Percentiles rank a stretch among this genome's conserved stretches.
These are phyloP conservation scores for Rauvolfia tetraphylla DNA, from an alignment of 257 asterid species.

Conservation along the genomic window DNA sequence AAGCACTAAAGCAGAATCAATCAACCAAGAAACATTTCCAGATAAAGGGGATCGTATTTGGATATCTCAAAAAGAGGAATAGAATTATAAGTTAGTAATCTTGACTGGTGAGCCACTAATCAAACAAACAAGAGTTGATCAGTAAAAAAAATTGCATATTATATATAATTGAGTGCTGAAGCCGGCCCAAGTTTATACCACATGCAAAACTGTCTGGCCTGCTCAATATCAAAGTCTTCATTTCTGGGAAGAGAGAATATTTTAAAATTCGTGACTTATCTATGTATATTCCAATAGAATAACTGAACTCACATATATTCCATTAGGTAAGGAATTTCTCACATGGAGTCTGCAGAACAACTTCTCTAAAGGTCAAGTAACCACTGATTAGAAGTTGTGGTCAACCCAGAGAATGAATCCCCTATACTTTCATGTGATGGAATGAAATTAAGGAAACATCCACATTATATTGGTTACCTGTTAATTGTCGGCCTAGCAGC, in stretches of 20 bases:
- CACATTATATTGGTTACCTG: conserved; percentile 45
- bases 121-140: too few relatives aligned
- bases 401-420: neutral
- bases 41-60: neutral
- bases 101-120: neutral
- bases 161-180: neutral
- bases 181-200: neutral
- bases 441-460: neutral
- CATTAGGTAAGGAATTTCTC: too few relatives aligned
- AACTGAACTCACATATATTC: neutral
- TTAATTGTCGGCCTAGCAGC: conserved; percentile 91
- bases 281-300: too few relatives aligned
- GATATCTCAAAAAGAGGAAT: neutral
- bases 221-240: neutral
- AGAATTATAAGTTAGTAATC: too few relatives aligned
- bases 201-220: too few relatives aligned
- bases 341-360: neutral
- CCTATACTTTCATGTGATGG: neutral
- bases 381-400: neutral
- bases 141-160: neutral
- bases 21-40: neutral
- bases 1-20: neutral
- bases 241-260: neutral
- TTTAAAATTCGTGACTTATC: neutral
- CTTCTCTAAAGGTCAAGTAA: neutral